These are phyloP conservation scores for Lactarius deliciosus DNA, from an alignment of 768 basidiomycete genomes.

Conservation along the genomic window DNA sequence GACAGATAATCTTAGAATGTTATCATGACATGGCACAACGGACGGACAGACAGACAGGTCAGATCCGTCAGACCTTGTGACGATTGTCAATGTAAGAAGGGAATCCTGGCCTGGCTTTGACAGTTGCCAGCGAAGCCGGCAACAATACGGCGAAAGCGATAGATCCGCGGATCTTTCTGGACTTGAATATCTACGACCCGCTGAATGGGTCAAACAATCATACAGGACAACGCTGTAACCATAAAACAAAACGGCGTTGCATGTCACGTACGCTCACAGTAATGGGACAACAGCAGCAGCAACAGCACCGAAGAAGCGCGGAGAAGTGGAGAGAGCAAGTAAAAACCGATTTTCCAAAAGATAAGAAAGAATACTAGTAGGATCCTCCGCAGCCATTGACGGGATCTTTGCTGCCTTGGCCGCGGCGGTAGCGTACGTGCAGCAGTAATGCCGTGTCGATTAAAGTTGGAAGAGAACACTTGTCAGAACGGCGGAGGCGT, in stretches of 20 bases:
- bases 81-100: background rate
- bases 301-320: background rate
- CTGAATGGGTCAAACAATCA: background rate
- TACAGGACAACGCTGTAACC: background rate
- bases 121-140: background rate
- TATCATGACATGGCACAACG: background rate
- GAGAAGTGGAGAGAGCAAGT: background rate
- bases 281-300: background rate
- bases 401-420: background rate
- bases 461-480: background rate
- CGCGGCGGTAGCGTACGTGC: background rate
- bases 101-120: background rate
- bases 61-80: background rate
- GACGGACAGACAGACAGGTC: background rate
- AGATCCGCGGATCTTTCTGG: conserved; percentile 7
- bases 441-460: background rate
- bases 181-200: background rate
- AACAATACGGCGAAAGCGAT: background rate
- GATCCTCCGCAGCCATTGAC: background rate
- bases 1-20: background rate
- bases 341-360: background rate
- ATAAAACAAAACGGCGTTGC: background rate
- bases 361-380: background rate
- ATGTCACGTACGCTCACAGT: background rate
- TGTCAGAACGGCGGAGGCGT: background rate